A percentile compares a stretch with the other conserved stretches of the same genome.
Conservation (phyloP, 2,329 filamentous ascomycete genomes). For the Scedosporium apiospermum region DNA sequence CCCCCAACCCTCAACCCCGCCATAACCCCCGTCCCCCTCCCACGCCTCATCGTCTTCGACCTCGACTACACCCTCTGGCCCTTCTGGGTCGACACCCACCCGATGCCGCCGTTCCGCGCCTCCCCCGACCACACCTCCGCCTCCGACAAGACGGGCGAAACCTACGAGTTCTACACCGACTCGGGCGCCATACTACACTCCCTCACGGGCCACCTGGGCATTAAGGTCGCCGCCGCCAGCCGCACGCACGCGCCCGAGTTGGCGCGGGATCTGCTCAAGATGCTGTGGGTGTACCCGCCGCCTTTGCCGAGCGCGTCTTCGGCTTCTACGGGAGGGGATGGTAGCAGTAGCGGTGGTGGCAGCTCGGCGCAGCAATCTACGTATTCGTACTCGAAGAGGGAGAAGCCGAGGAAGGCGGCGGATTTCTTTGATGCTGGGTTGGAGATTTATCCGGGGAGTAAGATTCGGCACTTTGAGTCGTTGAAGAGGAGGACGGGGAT, state of each 20-base stretch:
- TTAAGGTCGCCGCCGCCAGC: constrained; percentile 47
- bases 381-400: neutral
- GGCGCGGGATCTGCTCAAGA: constrained; percentile 68
- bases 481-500: constrained; percentile 64
- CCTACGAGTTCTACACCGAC: constrained; percentile 61
- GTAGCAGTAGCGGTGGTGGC: neutral
- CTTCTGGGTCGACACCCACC: constrained; percentile 95
- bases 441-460: constrained; percentile 67
- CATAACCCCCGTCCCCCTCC: constrained; percentile 49
- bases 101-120: constrained; percentile 59
- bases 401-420: constrained; percentile 32
- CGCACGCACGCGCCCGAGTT: constrained; percentile 73
- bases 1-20: constrained; percentile 40
- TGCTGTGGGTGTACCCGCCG: constrained; percentile 49
- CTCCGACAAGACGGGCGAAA: constrained; percentile 52
- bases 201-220: constrained; percentile 49
- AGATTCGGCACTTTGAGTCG: constrained; percentile 74
- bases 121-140: constrained; percentile 31
- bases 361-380: neutral
- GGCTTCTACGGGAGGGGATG: constrained; percentile 13
- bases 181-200: constrained; percentile 58
- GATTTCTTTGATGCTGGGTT: constrained; percentile 51
- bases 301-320: constrained; percentile 11
- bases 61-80: constrained; percentile 99
- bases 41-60: constrained; percentile 82